phyloP scores from a whole-genome alignment of 169 alveolate genomes.

The Plasmodium knowlesi region DNA sequence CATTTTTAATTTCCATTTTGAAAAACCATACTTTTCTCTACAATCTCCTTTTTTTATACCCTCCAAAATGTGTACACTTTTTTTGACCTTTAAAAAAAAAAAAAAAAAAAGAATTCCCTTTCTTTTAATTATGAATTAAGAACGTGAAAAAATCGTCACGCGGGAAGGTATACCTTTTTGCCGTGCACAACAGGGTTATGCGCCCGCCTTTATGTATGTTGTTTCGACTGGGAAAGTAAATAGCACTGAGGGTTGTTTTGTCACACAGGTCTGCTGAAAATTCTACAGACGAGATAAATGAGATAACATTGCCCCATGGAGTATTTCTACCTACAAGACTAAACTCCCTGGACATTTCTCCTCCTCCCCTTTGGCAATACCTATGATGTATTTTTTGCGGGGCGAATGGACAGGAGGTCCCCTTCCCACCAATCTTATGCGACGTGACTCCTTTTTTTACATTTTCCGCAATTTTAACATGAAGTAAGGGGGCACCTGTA shows the following conservation, averaged over 20 bases:
- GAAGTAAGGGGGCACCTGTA: neutral
- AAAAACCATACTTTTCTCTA: neutral
- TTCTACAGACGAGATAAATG: neutral
- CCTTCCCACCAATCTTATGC: neutral
- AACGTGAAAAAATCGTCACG: neutral
- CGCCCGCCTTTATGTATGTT: neutral
- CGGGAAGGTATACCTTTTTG: neutral
- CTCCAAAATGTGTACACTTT: neutral
- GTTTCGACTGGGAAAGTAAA: neutral
- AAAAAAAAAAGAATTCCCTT: neutral
- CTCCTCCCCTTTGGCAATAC: neutral
- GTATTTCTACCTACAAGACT: neutral
- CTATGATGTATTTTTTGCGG: neutral
- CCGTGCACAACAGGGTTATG: neutral
- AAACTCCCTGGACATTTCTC: neutral
- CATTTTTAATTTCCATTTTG: slow-evolving; percentile 1
- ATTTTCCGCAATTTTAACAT: neutral
- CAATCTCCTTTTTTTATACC: neutral
- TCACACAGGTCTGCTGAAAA: neutral
- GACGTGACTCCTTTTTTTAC: neutral
- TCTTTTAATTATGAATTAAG: neutral
- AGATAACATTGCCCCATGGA: neutral
- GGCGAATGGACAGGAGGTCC: neutral
- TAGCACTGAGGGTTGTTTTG: neutral
- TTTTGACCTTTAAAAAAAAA: neutral